phyloP scores from a whole-genome alignment of 352 stramenopile genomes.

The Phytophthora melonis region DNA sequence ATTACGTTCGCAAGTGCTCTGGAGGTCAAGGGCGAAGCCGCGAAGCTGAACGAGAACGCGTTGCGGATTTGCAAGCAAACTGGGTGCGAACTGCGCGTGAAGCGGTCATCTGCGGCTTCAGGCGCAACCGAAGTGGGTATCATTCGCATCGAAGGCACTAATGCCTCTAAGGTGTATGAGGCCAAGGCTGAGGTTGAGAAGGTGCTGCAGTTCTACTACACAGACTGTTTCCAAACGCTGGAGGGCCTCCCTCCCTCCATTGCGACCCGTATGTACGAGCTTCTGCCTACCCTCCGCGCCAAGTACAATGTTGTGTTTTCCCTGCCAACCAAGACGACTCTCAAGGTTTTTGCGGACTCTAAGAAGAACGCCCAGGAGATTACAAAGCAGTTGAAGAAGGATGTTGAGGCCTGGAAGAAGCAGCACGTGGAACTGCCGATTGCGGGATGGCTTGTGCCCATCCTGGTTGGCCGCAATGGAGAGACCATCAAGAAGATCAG shows the following conservation, averaged over 20 bases:
- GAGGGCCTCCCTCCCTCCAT: slow-evolving; percentile 55
- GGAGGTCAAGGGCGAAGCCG: slow-evolving; percentile 48
- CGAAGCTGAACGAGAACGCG: slow-evolving; percentile 77
- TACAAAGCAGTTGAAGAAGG: slow-evolving; percentile 52
- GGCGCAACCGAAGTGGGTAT: slow-evolving; percentile 43
- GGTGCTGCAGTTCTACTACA: slow-evolving; percentile 84
- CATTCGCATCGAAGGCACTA: slow-evolving; percentile 74
- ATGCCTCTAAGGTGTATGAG: slow-evolving; percentile 72
- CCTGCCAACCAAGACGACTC: slow-evolving; percentile 56
- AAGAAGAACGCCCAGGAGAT: slow-evolving; percentile 60
- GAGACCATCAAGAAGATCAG: slow-evolving; percentile 84
- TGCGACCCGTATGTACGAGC: slow-evolving; percentile 70
- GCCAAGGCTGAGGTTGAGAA: slow-evolving; percentile 79
- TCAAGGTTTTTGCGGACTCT: slow-evolving; percentile 76
- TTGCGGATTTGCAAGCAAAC: slow-evolving; percentile 81
- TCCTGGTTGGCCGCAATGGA: slow-evolving; percentile 78
- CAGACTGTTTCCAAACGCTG: slow-evolving; percentile 61
- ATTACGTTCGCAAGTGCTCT: slow-evolving; percentile 63
- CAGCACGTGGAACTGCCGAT: slow-evolving; percentile 76
- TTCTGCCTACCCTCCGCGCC: slow-evolving; percentile 58
- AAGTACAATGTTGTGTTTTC: slow-evolving; percentile 75
- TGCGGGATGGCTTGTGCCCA: slow-evolving; percentile 68
- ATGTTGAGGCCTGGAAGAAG: slow-evolving; percentile 68
- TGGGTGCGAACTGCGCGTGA: slow-evolving; percentile 78
- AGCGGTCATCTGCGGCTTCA: slow-evolving; percentile 37